Evolutionary conservation across 2,329 filamentous ascomycete genomes (phyloP), one percentile per base, ranked within the genome.

Genomic region (Fusarium verrucosum): DNA sequence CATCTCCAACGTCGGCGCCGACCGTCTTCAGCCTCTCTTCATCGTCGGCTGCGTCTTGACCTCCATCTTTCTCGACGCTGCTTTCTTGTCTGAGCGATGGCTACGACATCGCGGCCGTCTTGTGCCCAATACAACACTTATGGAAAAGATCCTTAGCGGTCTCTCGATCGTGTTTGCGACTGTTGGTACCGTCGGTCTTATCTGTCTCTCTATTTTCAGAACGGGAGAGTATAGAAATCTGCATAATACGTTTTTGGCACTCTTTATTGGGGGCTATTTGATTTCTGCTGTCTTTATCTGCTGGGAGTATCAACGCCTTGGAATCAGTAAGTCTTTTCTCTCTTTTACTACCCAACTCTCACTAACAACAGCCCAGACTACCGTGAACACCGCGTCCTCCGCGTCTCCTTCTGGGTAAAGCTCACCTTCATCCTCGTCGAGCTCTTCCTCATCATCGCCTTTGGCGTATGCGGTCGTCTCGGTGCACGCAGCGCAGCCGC

Each of bases 221-320:
- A 95, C 92, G 0, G 77, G 83, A n/a, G 80, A 82, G 52, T 86
- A 97, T 74, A 82, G 83, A 3, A 77, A 69, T 2, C 74, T 91
- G 56, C 95, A 99, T 75, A 83, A 92, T 71, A 81, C 87, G 3
- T 96, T 96, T 78, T 79, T 99, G 32, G 78, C 86, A 1, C 77
- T 97, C 47, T 99, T 99, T 76, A 92, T 97, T 74, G 87, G 77
- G 14, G 95, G 92, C 30, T 98, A 96, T 76, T 81, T 97, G 50
- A 74, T 97, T 51, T 92, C 89, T 6, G 94, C 94, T 53, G 84
- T 97, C 68, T 94, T 94, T 77, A 90, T 94, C 66, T 97, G 94
- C 81, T 88, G 87, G 80, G 93, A 97, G 76, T 97, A 96, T 76
- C 90, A 95, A 72, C 88, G 92, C 4, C 84, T 98, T 2, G 92